Evolutionary conservation across 1,284 basidiomycete genomes (phyloP), one percentile per base, ranked within the genome.

Genomic region (Blastosporella zonata): DNA sequence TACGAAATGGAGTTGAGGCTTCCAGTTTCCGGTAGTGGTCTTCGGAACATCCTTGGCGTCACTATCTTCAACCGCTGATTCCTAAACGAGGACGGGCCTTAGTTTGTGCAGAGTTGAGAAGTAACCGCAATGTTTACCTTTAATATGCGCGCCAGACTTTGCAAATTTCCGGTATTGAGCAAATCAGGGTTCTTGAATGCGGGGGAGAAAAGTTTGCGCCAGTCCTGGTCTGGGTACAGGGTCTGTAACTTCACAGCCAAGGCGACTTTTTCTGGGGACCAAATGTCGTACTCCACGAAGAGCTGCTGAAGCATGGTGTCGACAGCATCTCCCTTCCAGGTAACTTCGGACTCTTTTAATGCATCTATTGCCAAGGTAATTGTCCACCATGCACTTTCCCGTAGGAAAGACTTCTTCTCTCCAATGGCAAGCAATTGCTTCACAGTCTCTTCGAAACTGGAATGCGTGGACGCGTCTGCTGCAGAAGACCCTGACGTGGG

Each of bases 311-410:
- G 60, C 1, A 81, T 73, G 38, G 66, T 63, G 6, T 78, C 68
- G 15, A 87, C 58, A 2, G 84, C 90, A n/a, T 81, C 77, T 1
- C 74, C 70, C 64, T 84, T 87, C 92, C 93, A 96, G 1, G 74
- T 53, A 18, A 85, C 80, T 1, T 76, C 63, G 6, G 84, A 83
- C 1, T 63, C 67, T 25, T 78, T 62, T 33, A 95, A 66, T 2
- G 74, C 73, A 50, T 87, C 78, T 22, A 88, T 61, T 0, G 82
- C 85, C 39, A 87, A 71, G 38, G 77, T 67, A 28, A 96, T 71
- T 18, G 85, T 79, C 86, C 93, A 97, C 82, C 90, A 96, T 13
- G 85, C 87, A 61, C 90, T 90, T 69, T 99, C 96, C 34, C 87
- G 76, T 49, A 99, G 70, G 94, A 95, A 98, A 0, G 85, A 84